Evolutionary conservation across 1,284 basidiomycete species (phyloP), one percentile per base, ranked within the genome.

Genomic region (Pseudozyma sp.): DNA sequence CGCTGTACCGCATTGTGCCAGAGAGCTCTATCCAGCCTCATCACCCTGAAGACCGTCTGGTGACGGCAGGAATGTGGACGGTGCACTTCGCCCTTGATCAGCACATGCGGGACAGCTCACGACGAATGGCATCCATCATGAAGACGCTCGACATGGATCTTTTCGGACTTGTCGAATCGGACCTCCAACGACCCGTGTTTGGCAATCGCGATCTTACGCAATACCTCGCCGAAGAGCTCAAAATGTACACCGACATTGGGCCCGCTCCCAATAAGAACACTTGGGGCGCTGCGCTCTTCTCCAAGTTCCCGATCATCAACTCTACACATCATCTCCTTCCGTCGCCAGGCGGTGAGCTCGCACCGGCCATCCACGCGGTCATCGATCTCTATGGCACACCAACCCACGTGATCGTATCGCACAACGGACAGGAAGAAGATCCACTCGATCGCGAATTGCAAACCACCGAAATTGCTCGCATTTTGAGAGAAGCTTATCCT

Each of bases 351-450:
- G 87, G 82, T 14, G 95, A 97, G 85, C 90, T 97, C 16, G 95
- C 95, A 0, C 95, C 95, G 0, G 83, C 80, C 35, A 81, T 83
- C 58, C 92, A 93, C 82, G 95, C 95, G 0, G 90, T 93, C 7
- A 87, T 97, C 14, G 92, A 96, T 70, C 88, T 95, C 5, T 92
- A 91, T 77, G 94, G 94, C 0, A 91, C 90, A 0, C 88, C 89
- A 54, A 90, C 96, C 21, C 91, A 92, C 14, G 92, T 95, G 0
- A 87, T 96, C 19, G 92, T 96, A 1, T 90, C 92, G 0, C 95
- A 97, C 81, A 97, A 97, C 81, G 95, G 95, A 2, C 95, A 97
- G 89, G 82, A 96, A 88, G 92, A 96, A 83, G 93, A 94, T 55
- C 89, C 92, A 0, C 85, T 94, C 18, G 95, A 97, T 85, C 90